Conservation (phyloP, 257 asterid species). For the Ilex aquifolium region DNA sequence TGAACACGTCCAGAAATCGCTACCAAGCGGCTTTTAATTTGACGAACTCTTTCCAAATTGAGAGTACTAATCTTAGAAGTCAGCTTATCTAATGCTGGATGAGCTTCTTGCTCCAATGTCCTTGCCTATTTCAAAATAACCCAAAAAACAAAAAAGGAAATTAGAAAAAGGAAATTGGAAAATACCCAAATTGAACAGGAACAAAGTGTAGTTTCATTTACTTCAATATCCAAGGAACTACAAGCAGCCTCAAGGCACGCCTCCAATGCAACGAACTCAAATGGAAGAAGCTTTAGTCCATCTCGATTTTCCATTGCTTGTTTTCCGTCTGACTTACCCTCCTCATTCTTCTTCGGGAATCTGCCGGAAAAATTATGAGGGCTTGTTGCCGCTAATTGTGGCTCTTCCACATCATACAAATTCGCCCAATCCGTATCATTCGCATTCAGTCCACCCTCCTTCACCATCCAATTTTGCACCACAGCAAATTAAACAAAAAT, state of each 20-base stretch:
- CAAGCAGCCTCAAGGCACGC: constrained; percentile 99
- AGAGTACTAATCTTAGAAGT: constrained; percentile 95
- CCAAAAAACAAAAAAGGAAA: not conserved
- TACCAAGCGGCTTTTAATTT: constrained; percentile 88
- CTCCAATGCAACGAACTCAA: constrained; percentile 94
- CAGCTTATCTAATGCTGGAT: constrained; percentile 88
- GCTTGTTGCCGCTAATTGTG: constrained; percentile 46
- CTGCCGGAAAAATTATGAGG: constrained; percentile 44
- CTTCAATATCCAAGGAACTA: constrained; percentile 85
- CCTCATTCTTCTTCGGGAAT: constrained; percentile 48
- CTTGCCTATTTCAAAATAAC: constrained; percentile 59
- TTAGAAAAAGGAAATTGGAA: not conserved
- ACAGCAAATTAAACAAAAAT: no score
- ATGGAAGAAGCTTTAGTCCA: constrained; percentile 88
- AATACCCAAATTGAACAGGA: constrained; percentile 5
- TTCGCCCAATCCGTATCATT: constrained; percentile 74
- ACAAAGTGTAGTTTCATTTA: constrained; percentile 16
- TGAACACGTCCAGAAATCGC: constrained; percentile 98
- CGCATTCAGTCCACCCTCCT: constrained; percentile 77
- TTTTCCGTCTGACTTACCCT: constrained; percentile 45
- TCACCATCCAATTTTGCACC: constrained; percentile 8
- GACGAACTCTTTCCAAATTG: constrained; percentile 93
- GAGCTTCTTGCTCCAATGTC: constrained; percentile 94
- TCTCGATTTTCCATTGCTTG: constrained; percentile 61
- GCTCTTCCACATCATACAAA: constrained; percentile 69